Evolutionary conservation across 2,329 filamentous ascomycete genomes (phyloP), one percentile per base, ranked within the genome.

Genomic region (Fusarium redolens): DNA sequence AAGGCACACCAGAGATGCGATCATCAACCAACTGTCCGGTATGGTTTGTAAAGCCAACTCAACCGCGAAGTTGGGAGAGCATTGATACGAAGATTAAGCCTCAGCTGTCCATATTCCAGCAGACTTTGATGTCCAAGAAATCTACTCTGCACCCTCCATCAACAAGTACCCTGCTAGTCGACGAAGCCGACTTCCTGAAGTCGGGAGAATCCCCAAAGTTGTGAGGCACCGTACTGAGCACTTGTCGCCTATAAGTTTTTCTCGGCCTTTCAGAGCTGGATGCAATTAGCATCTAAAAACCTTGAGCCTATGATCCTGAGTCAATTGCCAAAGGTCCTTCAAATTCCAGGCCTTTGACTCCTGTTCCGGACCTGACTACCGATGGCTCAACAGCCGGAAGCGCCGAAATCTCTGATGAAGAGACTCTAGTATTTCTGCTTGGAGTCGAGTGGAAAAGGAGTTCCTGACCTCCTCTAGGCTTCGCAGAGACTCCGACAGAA

Each of bases 151-250:
- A 57, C 22, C 59, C 38, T 40, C 40, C 60, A 8, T 41, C 47
- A 35, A 28, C 57, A 31, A 69, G 50, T 40, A 31, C 61, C n/a
- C 22, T 40, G 56, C 68, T 31, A 72, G 69, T 15, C 74, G 78
- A 35, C 80, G 79, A 11, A 93, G 90, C 78, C 88, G 95, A 62
- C 84, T 97, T 22, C 90, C 91, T 33, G 94, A 96, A 74, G 91
- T 97, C 52, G 95, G 95, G 13, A 90, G 95, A 20, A 97, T 97
- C 56, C 95, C 95, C 13, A 91, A 91, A 76, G 94, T 97, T 7
- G 86, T 96, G 35, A 93, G n/a, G n/a, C n/a, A 88, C 51, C 88
- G 91, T 59, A 85, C 90, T 40, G 89, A 92, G 69, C 89, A 89
- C 51, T 89, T 90, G 3, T 92, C 93, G 1, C 89, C 92, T 3